Conservation (phyloP, 2,329 filamentous ascomycete species). For the Calonectria montana region DNA sequence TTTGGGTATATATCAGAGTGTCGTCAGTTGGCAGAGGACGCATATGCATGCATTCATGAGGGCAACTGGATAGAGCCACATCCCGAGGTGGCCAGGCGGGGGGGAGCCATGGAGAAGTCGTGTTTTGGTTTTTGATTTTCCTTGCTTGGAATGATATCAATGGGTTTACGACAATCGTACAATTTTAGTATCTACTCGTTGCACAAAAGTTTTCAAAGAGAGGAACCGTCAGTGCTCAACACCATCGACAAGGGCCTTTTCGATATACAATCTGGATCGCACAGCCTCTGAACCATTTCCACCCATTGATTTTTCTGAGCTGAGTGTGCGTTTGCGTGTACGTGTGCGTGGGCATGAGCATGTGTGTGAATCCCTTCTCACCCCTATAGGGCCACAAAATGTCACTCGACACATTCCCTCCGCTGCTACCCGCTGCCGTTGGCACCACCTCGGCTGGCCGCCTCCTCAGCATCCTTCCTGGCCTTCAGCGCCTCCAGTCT, state of each 20-base stretch:
- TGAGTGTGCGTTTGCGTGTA: background rate
- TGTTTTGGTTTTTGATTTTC: constrained; percentile 30
- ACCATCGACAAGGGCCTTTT: background rate
- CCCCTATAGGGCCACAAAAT: background rate
- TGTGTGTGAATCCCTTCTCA: background rate
- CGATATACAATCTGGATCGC: background rate
- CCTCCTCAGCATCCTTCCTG: constrained; percentile 28
- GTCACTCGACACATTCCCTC: background rate
- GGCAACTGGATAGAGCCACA: constrained; percentile 33
- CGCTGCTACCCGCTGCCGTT: background rate
- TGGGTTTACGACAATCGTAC: constrained; percentile 41
- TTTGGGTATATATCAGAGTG: constrained; percentile 17
- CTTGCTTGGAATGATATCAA: constrained; percentile 44
- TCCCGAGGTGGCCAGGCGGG: constrained; percentile 22
- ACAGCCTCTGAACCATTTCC: background rate
- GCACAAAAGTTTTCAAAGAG: constrained; percentile 9
- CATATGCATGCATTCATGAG: constrained; percentile 30
- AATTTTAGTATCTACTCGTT: constrained; percentile 32
- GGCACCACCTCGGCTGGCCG: constrained; percentile 1
- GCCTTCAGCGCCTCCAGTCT: constrained; percentile 64
- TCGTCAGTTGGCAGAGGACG: constrained; percentile 27
- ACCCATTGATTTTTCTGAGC: background rate
- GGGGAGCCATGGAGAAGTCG: constrained; percentile 14
- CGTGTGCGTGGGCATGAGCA: no score
- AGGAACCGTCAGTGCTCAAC: background rate